Evolutionary conservation across 306 rosid genomes (phyloP), one percentile per base, ranked within the genome.

Genomic region (Lablab purpureus): DNA sequence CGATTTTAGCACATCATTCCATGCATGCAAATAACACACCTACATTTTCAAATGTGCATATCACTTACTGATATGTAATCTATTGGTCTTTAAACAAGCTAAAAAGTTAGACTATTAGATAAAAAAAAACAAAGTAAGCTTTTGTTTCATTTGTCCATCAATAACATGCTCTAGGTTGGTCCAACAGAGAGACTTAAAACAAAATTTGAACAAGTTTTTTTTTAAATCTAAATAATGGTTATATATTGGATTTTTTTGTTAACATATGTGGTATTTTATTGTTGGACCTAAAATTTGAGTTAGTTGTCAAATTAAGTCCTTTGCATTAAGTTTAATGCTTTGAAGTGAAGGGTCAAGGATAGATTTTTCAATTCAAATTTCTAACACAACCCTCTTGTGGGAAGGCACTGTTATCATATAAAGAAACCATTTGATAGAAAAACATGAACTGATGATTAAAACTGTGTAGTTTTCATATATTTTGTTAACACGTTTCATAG

Each of bases 361-460:
- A 27, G 18, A 4, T 59, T 59, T 58, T 59, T 18, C 40, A 59
- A 59, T 59, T 59, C 19, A 27, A 59, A 59, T 27, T 27, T 59
- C 36, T 58, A 25, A 59, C 66, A 27, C 66, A 25, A n/a, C 41
- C 67, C 67, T 58, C 27, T 28, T 60, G 40, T 28, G 21, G 30
- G 30, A 62, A 14, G 11, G 67, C 22, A 62, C 41, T 62, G 43
- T 2, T 30, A 6, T 62, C 43, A 30, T 32, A 63, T 63, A 63
- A 63, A 63, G 45, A 63, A 63, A 63, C 69, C 25, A 63, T 32
- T 32, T 46, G 7, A 63, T 45, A 60, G 17, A 63, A 27, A 60
- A 28, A 4, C 23, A 17, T 32, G 69, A 63, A 27, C 46, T 63
- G 47, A 43, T 63, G 8, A 36, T 64, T n/a, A 36, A 64, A 64